Percentiles rank a stretch among this genome's conserved stretches.
phyloP scores from a whole-genome alignment of 768 basidiomycete species.

The Calocera viscosa region DNA sequence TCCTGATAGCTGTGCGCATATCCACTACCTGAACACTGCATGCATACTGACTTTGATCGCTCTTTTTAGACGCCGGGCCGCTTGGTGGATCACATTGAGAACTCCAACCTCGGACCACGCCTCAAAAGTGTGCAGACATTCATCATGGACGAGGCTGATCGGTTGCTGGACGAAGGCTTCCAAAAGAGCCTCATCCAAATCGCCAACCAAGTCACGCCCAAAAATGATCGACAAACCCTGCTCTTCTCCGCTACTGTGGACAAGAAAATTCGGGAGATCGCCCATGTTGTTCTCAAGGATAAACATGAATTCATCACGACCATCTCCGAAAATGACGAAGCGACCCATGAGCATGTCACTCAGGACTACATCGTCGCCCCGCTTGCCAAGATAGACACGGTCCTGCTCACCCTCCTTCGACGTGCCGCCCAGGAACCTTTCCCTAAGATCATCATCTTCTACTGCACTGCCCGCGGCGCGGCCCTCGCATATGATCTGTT shows the following conservation, averaged over 20 bases:
- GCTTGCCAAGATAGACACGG: constrained; percentile 33
- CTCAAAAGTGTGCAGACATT: constrained; percentile 32
- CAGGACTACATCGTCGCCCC: constrained; percentile 38
- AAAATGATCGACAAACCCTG: constrained; percentile 26
- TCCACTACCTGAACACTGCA: constrained; percentile 22
- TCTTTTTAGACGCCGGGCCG: constrained; percentile 29
- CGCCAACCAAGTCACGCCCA: constrained; percentile 14
- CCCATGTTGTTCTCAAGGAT: constrained; percentile 25
- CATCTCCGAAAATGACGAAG: constrained; percentile 42
- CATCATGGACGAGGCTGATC: constrained; percentile 34
- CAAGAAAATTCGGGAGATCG: constrained; percentile 35
- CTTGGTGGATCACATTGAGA: constrained; percentile 29
- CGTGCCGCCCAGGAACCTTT: constrained; percentile 21
- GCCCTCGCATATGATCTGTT: constrained; percentile 31
- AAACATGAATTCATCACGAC: constrained; percentile 43
- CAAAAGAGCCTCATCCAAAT: constrained; percentile 25
- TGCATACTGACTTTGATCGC: constrained; percentile 19
- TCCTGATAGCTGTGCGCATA: constrained; percentile 12
- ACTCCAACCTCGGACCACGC: constrained; percentile 28
- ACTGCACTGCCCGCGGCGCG: constrained; percentile 53
- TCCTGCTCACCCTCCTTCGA: constrained; percentile 33
- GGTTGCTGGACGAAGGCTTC: constrained; percentile 33
- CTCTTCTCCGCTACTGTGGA: constrained; percentile 37
- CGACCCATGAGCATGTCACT: constrained; percentile 49
- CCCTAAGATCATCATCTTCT: constrained; percentile 46